Conservation (phyloP, 1,139 yeast genomes). For the Taphrina sp. region DNA sequence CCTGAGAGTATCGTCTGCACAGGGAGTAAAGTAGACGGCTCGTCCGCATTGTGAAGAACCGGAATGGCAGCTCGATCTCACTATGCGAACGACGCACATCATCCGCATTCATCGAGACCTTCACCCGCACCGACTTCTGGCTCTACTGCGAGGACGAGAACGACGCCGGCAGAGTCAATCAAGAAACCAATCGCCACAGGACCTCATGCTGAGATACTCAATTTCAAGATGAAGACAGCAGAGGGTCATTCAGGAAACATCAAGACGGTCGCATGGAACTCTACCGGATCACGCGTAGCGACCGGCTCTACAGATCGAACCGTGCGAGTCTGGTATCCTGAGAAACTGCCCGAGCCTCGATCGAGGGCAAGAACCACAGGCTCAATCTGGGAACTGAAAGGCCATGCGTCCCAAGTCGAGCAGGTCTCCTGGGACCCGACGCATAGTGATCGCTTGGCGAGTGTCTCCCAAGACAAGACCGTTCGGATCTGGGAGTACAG, state of each 20-base stretch:
- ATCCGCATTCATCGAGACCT: too few species aligned
- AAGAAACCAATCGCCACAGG: constrained; percentile 15
- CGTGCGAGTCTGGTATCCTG: constrained; percentile 39
- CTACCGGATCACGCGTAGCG: constrained; percentile 38
- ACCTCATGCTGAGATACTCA: constrained; percentile 24
- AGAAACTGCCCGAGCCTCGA: constrained; percentile 34
- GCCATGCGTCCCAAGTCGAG: constrained; percentile 35
- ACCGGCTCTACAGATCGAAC: constrained; percentile 33
- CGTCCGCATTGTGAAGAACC: too few species aligned
- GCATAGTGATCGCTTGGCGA: constrained; percentile 36
- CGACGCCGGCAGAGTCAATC: not conserved
- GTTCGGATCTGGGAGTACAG: constrained; percentile 39
- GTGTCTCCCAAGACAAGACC: constrained; percentile 37
- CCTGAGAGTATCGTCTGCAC: too few species aligned
- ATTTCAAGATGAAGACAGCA: constrained; percentile 37
- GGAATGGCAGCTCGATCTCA: too few species aligned
- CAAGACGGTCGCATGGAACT: constrained; percentile 38
- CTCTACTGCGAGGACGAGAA: too few species aligned
- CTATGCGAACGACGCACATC: too few species aligned
- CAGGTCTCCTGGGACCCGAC: constrained; percentile 39
- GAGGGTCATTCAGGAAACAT: constrained; percentile 46
- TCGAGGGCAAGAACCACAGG: constrained; percentile 27
- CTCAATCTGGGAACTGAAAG: constrained; percentile 36
- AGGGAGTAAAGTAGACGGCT: too few species aligned
- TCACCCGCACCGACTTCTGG: too few species aligned